Percentiles rank a stretch among this genome's conserved stretches.
Conservation (phyloP, 345 rosid species). For the Passiflora organensis region DNA sequence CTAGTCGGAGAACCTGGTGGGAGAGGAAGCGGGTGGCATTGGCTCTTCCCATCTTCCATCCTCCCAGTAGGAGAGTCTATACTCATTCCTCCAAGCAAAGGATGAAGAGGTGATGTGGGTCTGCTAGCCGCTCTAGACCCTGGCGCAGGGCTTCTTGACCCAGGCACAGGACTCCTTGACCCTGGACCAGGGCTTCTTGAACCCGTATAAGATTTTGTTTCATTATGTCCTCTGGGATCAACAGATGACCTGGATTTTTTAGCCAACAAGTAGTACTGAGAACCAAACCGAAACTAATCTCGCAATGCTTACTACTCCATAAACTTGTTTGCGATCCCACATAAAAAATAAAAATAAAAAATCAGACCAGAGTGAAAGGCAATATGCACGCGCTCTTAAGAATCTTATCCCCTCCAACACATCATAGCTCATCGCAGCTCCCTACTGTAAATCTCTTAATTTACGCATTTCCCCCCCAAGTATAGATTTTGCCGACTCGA, state of each 20-base stretch:
- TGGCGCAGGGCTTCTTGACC: constrained; percentile 29
- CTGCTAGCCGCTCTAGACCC: constrained; percentile 55
- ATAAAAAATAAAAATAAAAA: background rate
- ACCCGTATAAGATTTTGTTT: constrained; percentile 31
- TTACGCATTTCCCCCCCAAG: no score
- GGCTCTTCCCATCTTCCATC: constrained; percentile 55
- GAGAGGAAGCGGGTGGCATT: constrained; percentile 77
- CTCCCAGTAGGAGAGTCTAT: constrained; percentile 62
- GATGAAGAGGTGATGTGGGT: constrained; percentile 75
- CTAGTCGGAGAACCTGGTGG: constrained; percentile 91
- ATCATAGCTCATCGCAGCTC: no score
- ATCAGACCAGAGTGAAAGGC: background rate
- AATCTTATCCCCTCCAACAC: no score
- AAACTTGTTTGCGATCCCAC: no score
- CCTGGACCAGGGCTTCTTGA: constrained; percentile 52
- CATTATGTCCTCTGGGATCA: constrained; percentile 45
- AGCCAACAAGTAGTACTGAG: constrained; percentile 5
- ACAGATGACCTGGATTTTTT: constrained; percentile 21
- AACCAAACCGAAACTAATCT: constrained; percentile 7
- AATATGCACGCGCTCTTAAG: background rate
- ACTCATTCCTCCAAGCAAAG: constrained; percentile 40
- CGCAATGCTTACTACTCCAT: background rate
- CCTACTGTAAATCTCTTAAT: no score
- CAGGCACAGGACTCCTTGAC: constrained; percentile 21
- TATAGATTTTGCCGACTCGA: no score